Evolutionary conservation across 257 asterid species (phyloP).

Genomic region (Pogostemon cablin): DNA sequence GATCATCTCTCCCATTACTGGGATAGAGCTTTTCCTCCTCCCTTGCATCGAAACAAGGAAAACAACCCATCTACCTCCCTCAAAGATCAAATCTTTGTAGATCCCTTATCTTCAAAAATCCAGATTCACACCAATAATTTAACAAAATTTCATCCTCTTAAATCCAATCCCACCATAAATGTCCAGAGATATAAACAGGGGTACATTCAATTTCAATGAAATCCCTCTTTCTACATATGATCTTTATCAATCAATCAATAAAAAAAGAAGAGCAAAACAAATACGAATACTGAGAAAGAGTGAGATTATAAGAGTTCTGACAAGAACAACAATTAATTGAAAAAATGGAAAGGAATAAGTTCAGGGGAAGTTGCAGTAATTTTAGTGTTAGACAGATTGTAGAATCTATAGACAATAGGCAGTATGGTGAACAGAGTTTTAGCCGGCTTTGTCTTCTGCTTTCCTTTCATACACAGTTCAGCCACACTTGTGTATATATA

Average conservation of each 20-base stretch:
- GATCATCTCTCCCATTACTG: conserved; percentile 59
- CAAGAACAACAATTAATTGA: conserved; percentile 15
- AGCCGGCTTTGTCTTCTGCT: conserved; percentile 76
- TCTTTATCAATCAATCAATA: conserved; percentile 11
- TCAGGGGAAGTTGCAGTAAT: conserved; percentile 29
- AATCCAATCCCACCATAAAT: conserved; percentile 45
- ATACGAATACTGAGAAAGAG: conserved; percentile 28
- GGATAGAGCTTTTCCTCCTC: conserved; percentile 82
- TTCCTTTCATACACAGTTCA: conserved; percentile 38
- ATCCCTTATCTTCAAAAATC: conserved; percentile 36
- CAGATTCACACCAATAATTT: conserved; percentile 41
- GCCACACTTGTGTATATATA: conserved; percentile 21
- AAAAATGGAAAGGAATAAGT: conserved; percentile 29
- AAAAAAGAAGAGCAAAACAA: conserved; percentile 23
- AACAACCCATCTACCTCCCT: conserved; percentile 77
- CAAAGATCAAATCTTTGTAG: conserved; percentile 37
- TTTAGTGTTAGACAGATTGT: conserved; percentile 36
- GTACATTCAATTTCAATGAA: conserved; percentile 31
- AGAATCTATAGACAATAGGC: conserved; percentile 36
- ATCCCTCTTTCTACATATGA: conserved; percentile 24
- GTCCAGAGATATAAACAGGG: conserved; percentile 28
- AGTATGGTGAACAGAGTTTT: conserved; percentile 47
- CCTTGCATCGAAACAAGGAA: conserved; percentile 88
- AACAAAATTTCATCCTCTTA: conserved; percentile 43
- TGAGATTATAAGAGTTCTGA: conserved; percentile 14